Conservation (phyloP, 768 basidiomycete genomes). For the Lactarius hengduanensis region DNA sequence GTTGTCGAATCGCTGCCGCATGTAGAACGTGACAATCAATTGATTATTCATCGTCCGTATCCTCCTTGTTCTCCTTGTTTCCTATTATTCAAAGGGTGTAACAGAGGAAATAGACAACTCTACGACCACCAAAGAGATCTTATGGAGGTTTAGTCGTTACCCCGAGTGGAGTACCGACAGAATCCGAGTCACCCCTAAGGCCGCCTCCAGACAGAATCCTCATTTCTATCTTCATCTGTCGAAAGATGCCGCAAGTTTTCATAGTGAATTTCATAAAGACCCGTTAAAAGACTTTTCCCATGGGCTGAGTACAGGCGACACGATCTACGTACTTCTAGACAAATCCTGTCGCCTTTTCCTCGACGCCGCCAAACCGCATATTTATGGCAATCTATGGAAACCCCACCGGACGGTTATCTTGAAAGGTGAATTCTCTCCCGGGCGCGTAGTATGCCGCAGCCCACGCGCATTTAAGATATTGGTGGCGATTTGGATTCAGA, state of each 20-base stretch:
- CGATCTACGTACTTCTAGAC: slow-evolving; percentile 3
- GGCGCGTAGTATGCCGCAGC: too few relatives aligned
- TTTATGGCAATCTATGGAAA: slow-evolving; percentile 15
- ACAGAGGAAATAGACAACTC: slow-evolving; percentile 1
- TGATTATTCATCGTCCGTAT: neutral
- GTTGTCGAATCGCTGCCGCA: neutral
- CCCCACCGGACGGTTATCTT: slow-evolving; percentile 11
- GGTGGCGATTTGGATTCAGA: neutral
- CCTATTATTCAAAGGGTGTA: neutral
- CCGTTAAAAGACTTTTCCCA: neutral
- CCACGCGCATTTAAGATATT: neutral
- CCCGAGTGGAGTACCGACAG: neutral
- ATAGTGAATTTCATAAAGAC: neutral
- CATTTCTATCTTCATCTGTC: neutral
- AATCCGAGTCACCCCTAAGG: neutral
- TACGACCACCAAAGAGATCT: neutral
- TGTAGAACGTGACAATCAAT: neutral
- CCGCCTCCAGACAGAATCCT: neutral
- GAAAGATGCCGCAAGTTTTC: neutral
- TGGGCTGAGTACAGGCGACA: neutral
- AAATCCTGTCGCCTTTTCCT: neutral
- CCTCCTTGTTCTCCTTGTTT: neutral
- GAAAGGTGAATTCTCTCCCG: slow-evolving; percentile 2
- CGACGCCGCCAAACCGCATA: neutral
- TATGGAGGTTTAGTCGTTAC: slow-evolving; percentile 1